A percentile compares a stretch with the other conserved stretches of the same genome.
Conservation (phyloP, 108 stramenopile genomes). For the Stephanodiscus minutulus region DNA sequence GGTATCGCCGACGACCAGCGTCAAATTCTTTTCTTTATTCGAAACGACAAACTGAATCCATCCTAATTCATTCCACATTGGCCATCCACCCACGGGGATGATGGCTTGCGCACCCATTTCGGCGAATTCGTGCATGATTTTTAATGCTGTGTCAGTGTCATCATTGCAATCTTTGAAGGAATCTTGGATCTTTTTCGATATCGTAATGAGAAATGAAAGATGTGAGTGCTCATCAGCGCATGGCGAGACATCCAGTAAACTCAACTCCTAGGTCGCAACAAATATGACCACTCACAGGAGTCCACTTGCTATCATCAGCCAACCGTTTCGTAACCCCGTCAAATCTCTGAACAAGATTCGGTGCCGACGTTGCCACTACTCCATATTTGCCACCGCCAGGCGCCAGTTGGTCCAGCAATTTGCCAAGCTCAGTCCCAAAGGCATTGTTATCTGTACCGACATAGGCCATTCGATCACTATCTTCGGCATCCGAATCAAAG, state of each 20-base stretch:
- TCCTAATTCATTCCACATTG: not conserved
- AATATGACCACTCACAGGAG: not conserved
- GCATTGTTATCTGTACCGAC: constrained; percentile 46
- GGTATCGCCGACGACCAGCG: constrained; percentile 12
- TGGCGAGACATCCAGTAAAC: too few species aligned
- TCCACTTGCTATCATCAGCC: constrained; percentile 13
- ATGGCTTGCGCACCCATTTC: constrained; percentile 10
- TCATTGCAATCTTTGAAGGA: constrained; percentile 19
- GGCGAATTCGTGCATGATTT: constrained; percentile 20
- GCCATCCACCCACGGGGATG: constrained; percentile 23
- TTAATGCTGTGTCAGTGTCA: not conserved
- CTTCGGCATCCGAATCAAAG: constrained; percentile 43
- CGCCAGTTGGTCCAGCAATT: constrained; percentile 33
- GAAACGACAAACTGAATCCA: not conserved
- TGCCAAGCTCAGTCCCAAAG: constrained; percentile 37
- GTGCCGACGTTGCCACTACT: constrained; percentile 5
- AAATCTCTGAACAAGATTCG: constrained; percentile 15
- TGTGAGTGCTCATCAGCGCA: too few species aligned
- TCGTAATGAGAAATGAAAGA: too few species aligned
- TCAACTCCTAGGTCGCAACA: too few species aligned
- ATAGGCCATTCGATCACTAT: constrained; percentile 33
- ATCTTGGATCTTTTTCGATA: not conserved
- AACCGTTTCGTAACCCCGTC: constrained; percentile 18
- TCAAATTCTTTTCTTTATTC: not conserved
- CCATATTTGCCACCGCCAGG: constrained; percentile 45